Conservation (phyloP, 1,284 basidiomycete species). For the Cutaneotrichosporon curvatum region DNA sequence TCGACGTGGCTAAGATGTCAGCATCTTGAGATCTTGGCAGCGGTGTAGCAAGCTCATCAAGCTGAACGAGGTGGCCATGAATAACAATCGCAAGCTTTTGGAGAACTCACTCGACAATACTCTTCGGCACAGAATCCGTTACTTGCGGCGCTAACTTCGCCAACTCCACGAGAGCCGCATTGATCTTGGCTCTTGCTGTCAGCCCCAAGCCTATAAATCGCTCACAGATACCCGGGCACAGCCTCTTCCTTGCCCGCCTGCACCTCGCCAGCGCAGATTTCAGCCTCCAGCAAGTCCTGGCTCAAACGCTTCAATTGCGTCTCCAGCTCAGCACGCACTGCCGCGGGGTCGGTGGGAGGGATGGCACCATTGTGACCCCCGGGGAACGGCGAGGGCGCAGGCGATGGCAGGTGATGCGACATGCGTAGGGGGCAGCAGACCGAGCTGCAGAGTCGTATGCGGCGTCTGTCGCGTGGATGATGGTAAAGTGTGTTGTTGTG, state of each 20-base stretch:
- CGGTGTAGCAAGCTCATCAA: background rate
- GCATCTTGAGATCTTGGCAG: background rate
- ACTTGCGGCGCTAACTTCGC: conserved; percentile 23
- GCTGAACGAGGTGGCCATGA: background rate
- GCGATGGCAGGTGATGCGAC: conserved; percentile 25
- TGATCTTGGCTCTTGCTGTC: conserved; percentile 27
- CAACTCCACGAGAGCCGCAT: conserved; percentile 25
- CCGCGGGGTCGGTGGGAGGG: conserved; percentile 18
- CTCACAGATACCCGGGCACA: conserved; percentile 35
- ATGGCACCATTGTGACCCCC: background rate
- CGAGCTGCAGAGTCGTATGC: too few relatives aligned
- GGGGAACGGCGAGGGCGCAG: conserved; percentile 26
- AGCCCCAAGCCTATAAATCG: conserved; percentile 1
- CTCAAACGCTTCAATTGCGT: conserved; percentile 25
- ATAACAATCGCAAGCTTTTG: too few relatives aligned
- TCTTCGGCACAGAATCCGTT: conserved; percentile 34
- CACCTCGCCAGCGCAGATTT: conserved; percentile 43
- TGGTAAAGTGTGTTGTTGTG: too few relatives aligned
- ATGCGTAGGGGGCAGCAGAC: too few relatives aligned
- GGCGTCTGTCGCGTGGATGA: too few relatives aligned
- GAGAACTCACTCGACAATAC: conserved; percentile 39
- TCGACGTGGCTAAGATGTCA: conserved; percentile 22
- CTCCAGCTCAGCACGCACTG: conserved; percentile 31
- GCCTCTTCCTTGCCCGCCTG: conserved; percentile 29
- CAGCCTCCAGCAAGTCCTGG: conserved; percentile 43